Base-by-base conservation (phyloP, 2,329 filamentous ascomycete species). In the Pseudohalonectria lignicola region DNA sequence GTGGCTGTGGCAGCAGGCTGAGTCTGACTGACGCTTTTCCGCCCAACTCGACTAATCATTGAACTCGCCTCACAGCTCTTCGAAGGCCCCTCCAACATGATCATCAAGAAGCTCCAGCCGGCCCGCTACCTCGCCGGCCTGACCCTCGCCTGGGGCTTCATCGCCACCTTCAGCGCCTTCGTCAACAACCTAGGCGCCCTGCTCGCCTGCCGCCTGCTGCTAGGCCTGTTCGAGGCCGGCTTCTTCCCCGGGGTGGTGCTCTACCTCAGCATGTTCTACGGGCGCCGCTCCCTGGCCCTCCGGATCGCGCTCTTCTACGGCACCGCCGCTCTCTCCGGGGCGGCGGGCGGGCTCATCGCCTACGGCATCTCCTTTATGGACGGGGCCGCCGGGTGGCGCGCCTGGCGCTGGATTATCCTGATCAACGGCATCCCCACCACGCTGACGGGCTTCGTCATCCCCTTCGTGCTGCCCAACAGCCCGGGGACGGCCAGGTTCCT, bases 251-350 rank as follows among this genome's bases (percentile, higher is more conserved):
- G 74, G 1, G 60, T 76, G 67, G 35, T 81, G 1, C 58, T 84
- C 2, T 83, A 83, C 48, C 63, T 84, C 11, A 79, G 76, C 0
- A 63, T 66, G 6, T 69, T 82, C 44, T 78, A 82, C 47, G 70
- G 65, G 15, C 62, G 76, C 16, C 61, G 66, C 1, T 75, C 81
- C 45, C 60, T 81, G 43, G 74, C 75, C 0, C 53, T 80, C 28
- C 64, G 79, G 4, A 78, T 83, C 36, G 79, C 76, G 21, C 59
- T 82, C 5, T 82, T 83, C 49, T 83, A 81, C 51, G 80, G 76
- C 1, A 75, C 76, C 2, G 76, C 77, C 0, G 79, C 76, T 1
- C 55, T 82, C 5, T 78, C 74, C 0, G 76, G 76, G 2, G 76
- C 76, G 7, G 39, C 35, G 3, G 41, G 42, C 55, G 65, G 73